Evolutionary conservation across 2,329 filamentous ascomycete species (phyloP), one percentile per base, ranked within the genome.

Genomic region (Xylaria sp.): DNA sequence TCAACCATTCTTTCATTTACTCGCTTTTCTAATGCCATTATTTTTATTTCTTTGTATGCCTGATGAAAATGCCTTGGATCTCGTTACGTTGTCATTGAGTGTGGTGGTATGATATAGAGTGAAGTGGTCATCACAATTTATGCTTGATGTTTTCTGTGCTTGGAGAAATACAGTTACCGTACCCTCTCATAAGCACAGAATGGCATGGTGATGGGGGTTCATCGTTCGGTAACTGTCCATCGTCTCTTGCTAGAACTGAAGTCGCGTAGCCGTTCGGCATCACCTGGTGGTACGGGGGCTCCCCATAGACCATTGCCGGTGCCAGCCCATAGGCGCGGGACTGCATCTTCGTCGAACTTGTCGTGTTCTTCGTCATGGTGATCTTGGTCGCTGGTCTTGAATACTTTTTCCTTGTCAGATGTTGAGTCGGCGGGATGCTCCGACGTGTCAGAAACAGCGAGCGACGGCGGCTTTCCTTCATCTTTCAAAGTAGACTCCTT

Each of bases 191-290:
- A 8, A 15, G 5, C 9, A 51, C 15, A 23, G 34, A 13, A 50
- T 15, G 23, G 23, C n/a, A 50, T 25, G 23, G 23, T 18, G 13
- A 25, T 13, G 46, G 5, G 3, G 2, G 6, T 18, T 77, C 62
- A 75, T 66, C 73, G 70, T 56, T 78, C 75, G n/a, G 72, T 77
- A 41, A 78, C 74, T 2, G 77, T 77, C 77, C 77, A 78, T 61
- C 77, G 73, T 69, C 77, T 71, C 63, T 78, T 78, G 8, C 69
- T 69, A 0, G 73, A 51, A 44, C 69, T 78, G 48, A 76, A 76
- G 46, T 78, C 76, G 10, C 77, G 74, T 7, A 74, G 59, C 18
- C 73, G 67, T 55, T 78, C 77, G 3, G 76, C 77, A 37, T 78
- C 76, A 20, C 74, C 76, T 0, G 76, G 77, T 6, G 75, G 77